Evolutionary conservation across 305 asterid genomes (phyloP).

Genomic region (Withania somnifera): DNA sequence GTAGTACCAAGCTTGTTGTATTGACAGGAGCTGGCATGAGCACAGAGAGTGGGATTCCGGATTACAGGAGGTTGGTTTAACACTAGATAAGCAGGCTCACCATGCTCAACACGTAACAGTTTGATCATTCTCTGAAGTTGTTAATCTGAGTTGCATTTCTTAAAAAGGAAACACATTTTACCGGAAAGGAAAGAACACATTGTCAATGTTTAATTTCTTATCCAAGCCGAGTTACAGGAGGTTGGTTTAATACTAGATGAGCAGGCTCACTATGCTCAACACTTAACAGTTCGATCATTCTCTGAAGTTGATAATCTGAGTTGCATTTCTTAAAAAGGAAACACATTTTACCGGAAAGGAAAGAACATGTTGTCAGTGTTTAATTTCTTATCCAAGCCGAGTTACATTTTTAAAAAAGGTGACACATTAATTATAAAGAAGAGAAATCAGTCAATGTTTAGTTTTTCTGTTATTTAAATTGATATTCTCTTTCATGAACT

Average conservation of each 20-base stretch:
- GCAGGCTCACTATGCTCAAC: not conserved
- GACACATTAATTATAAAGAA: not conserved
- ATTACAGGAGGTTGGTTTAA: conserved; percentile 68
- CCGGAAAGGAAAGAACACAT: not conserved
- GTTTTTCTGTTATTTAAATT: not conserved
- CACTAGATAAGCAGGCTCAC: not conserved
- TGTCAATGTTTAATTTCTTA: not conserved
- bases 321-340: not conserved
- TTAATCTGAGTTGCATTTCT: not conserved
- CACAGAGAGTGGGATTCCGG: conserved; percentile 98
- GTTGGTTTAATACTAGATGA: conserved; percentile 19
- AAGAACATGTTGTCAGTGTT: not conserved
- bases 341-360: not conserved
- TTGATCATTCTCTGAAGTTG: not conserved
- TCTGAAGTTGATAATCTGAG: not conserved
- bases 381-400: not conserved
- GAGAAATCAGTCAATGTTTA: not conserved
- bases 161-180: not conserved
- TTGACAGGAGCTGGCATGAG: conserved; percentile 97
- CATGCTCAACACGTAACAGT: not conserved
- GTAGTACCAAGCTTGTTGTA: conserved; percentile 76
- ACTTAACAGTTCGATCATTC: not conserved
- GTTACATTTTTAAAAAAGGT: not conserved
- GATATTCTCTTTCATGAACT: not conserved
- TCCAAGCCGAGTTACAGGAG: conserved; percentile 43